phyloP scores from a whole-genome alignment of 129 eudicot species.

The Mikania micrantha region DNA sequence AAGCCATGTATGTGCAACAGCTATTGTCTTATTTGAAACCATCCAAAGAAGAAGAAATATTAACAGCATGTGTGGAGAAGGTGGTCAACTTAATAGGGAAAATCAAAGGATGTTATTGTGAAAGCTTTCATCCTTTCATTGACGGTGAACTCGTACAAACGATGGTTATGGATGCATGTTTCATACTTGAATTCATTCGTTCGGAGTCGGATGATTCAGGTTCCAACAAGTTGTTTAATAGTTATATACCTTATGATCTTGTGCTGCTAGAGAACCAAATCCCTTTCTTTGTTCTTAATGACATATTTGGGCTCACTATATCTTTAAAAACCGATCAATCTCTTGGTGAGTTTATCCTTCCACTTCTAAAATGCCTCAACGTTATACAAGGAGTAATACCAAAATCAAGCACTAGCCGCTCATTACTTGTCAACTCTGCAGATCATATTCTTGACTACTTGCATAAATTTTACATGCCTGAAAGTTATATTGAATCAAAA shows the following conservation, averaged over 20 bases:
- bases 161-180: slow-evolving; percentile 25
- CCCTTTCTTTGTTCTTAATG: slow-evolving; percentile 22
- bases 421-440: background rate
- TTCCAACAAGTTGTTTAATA: background rate
- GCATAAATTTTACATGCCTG: slow-evolving; percentile 10
- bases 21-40: background rate
- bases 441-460: slow-evolving; percentile 16
- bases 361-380: background rate
- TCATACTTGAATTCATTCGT: slow-evolving; percentile 16
- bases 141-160: background rate
- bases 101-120: background rate
- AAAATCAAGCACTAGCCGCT: background rate
- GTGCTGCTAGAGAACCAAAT: slow-evolving; percentile 27
- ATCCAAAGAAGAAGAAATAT: background rate
- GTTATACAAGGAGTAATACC: background rate
- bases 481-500: background rate
- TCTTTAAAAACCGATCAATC: background rate
- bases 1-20: background rate
- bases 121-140: no score
- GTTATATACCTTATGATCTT: background rate
- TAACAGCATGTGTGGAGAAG: background rate
- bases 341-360: background rate
- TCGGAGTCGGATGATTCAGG: background rate
- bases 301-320: slow-evolving; percentile 14
- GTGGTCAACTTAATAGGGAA: background rate